Evolutionary conservation across 345 rosid genomes (phyloP), one percentile per base, ranked within the genome.

Genomic region (Euphorbia pulcherrima): DNA sequence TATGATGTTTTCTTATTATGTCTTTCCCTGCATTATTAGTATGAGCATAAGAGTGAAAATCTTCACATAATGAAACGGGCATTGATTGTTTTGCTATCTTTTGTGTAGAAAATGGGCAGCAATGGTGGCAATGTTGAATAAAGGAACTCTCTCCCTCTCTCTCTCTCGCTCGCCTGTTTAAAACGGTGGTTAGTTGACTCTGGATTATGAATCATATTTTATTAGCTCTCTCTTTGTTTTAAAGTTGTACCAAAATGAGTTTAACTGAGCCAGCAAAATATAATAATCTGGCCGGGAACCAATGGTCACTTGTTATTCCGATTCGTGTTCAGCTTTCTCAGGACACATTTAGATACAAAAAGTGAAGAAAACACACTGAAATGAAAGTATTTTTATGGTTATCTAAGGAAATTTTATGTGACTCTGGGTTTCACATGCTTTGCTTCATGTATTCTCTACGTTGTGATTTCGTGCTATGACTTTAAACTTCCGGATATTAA

Each of bases 221-320:
- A 46, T 40, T 14, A 40, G 51, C 47, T 47, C 48, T 54, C 60
- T 54, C 14, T 61, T 60, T 67, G 53, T 39, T 73, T 50, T n/a
- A 41, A 67, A 52, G n/a, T n/a, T 60, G 37, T 59, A 65, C 60
- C 65, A 37, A 65, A 37, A 68, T 37, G 62, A 67, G 14, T 64
- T 60, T 60, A 1, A 50, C 18, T 51, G 55, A n/a, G 41, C 39
- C 56, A 28, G 54, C 40, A 10, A 47, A 59, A 51, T 44, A 39
- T 44, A 39, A 29, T 44, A 5, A 29, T 52, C 40, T 20, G 1
- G 39, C 62, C 30, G 51, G 68, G 59, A 67, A 67, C 2, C 26
- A 37, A 48, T 50, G 33, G 40, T 52, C 61, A 62, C 28, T 21
- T 41, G 33, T 66, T 67, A 21, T 33, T 27, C 50, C 14, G n/a